A percentile compares a stretch with the other conserved stretches of the same genome.
Evolutionary conservation across 2,329 filamentous ascomycete genomes (phyloP).

Genomic region (Taxawa tesnikishii): DNA sequence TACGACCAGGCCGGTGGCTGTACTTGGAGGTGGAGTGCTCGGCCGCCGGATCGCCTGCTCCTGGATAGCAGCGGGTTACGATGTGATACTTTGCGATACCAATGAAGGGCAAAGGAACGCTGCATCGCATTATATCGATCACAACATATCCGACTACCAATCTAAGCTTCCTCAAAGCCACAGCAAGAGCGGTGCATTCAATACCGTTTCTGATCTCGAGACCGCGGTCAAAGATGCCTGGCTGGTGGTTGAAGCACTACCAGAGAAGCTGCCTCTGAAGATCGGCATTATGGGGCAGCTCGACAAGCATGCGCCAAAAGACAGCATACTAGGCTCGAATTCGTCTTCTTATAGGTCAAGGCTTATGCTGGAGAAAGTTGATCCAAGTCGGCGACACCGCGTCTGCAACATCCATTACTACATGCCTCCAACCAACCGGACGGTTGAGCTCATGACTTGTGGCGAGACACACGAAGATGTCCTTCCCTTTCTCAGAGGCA

Average conservation of each 20-base stretch:
- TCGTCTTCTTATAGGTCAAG: conserved; percentile 40
- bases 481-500: conserved; percentile 32
- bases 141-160: conserved; percentile 19
- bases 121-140: conserved; percentile 27
- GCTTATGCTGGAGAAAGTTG: conserved; percentile 34
- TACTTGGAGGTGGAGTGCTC: conserved; percentile 32
- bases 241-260: conserved; percentile 43
- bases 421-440: conserved; percentile 30
- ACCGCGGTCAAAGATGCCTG: conserved; percentile 33
- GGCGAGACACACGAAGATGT: conserved; percentile 31
- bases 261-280: conserved; percentile 38
- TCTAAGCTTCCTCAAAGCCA: conserved; percentile 6
- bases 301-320: conserved; percentile 27
- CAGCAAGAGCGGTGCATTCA: conserved; percentile 13
- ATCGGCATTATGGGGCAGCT: conserved; percentile 35
- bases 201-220: conserved; percentile 24
- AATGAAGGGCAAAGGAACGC: conserved; percentile 22
- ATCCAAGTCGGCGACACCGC: conserved; percentile 22
- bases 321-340: conserved; percentile 40
- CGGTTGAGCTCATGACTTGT: conserved; percentile 43
- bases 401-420: conserved; percentile 41
- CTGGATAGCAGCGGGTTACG: conserved; percentile 31
- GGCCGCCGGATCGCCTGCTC: conserved; percentile 24
- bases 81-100: conserved; percentile 32
- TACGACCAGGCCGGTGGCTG: too few relatives aligned